These are phyloP conservation scores for Medicago ruthenica DNA, from an alignment of 306 rosid genomes.

Conservation along the genomic window DNA sequence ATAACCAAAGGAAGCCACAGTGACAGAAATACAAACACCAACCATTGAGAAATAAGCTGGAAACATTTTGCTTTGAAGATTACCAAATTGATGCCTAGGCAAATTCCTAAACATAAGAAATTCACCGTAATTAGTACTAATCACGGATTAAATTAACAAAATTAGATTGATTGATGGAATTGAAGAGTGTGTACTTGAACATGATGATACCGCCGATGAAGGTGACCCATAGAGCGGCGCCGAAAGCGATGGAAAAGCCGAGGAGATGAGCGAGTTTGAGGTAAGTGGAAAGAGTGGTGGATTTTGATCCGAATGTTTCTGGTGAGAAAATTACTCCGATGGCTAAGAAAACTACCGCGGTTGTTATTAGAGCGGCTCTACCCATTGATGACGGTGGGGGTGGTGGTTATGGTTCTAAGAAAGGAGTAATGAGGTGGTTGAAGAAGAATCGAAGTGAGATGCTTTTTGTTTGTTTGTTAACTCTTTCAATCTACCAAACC, in stretches of 20 bases:
- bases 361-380: slow-evolving; percentile 75
- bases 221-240: slow-evolving; percentile 93
- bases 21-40: slow-evolving; percentile 67
- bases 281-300: slow-evolving; percentile 59
- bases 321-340: slow-evolving; percentile 93
- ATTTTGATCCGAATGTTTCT: slow-evolving; percentile 78
- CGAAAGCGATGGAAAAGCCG: slow-evolving; percentile 90
- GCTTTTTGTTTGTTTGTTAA: background rate
- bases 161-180: background rate
- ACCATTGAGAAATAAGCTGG: slow-evolving; percentile 93
- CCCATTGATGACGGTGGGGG: slow-evolving; percentile 53
- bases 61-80: slow-evolving; percentile 98
- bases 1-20: slow-evolving; percentile 84
- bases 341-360: slow-evolving; percentile 83
- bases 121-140: background rate
- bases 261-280: slow-evolving; percentile 90
- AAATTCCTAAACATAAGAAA: slow-evolving; percentile 65
- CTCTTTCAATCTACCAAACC: slow-evolving; percentile 28
- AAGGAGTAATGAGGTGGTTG: background rate
- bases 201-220: slow-evolving; percentile 97
- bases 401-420: background rate
- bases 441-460: slow-evolving; percentile 23
- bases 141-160: background rate
- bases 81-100: slow-evolving; percentile 98
- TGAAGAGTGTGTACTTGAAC: slow-evolving; percentile 69